Percentiles rank a stretch among this genome's conserved stretches.
phyloP scores from a whole-genome alignment of 345 rosid species.

The Garcia nutans region DNA sequence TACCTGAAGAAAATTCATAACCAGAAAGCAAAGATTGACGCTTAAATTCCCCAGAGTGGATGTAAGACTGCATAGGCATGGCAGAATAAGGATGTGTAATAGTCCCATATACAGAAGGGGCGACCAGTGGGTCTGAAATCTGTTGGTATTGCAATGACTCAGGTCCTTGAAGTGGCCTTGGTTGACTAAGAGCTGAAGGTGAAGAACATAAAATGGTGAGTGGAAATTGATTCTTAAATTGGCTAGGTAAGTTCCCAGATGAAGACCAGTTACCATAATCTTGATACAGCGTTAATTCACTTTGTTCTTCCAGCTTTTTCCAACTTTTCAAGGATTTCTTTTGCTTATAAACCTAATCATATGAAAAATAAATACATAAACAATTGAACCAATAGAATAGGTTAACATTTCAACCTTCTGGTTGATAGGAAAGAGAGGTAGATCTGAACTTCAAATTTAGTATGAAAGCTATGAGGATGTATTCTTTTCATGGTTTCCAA shows the following conservation, averaged over 20 bases:
- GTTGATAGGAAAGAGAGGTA: background rate
- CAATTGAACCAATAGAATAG: background rate
- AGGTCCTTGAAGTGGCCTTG: slow-evolving; percentile 49
- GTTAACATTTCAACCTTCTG: background rate
- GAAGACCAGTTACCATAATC: slow-evolving; percentile 49
- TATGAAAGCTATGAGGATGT: background rate
- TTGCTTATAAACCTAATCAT: slow-evolving; percentile 50
- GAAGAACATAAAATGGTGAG: slow-evolving; percentile 32
- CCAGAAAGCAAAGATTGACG: slow-evolving; percentile 49
- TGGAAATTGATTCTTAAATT: slow-evolving; percentile 42
- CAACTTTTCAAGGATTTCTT: slow-evolving; percentile 46
- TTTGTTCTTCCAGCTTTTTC: slow-evolving; percentile 40
- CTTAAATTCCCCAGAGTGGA: slow-evolving; percentile 49
- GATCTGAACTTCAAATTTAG: background rate
- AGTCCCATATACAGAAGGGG: slow-evolving; percentile 50
- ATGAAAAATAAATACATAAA: background rate
- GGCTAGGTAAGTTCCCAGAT: slow-evolving; percentile 35
- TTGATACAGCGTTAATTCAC: slow-evolving; percentile 38
- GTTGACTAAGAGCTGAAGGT: slow-evolving; percentile 45
- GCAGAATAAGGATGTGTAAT: slow-evolving; percentile 52
- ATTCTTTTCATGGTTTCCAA: background rate
- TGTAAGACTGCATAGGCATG: slow-evolving; percentile 47
- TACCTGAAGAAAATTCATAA: slow-evolving; percentile 45
- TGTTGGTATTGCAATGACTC: slow-evolving; percentile 51
- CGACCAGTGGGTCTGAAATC: slow-evolving; percentile 42